Percentiles rank a stretch among this genome's conserved stretches.
phyloP scores from a whole-genome alignment of 768 basidiomycete species.

The Gymnopilus junonius region DNA sequence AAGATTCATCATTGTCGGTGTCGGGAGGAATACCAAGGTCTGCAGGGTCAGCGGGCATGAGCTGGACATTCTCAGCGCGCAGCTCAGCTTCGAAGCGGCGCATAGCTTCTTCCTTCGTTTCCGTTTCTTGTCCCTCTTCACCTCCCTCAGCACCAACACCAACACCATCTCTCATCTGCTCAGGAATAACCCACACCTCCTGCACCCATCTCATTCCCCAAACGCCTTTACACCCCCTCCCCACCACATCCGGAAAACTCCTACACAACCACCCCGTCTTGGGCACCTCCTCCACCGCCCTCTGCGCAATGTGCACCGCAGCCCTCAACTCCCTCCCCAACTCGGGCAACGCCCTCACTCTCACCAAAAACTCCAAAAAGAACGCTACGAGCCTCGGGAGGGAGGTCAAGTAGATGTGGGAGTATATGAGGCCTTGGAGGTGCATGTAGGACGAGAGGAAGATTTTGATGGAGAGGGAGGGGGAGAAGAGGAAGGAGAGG shows the following conservation, averaged over 20 bases:
- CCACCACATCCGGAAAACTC: slow-evolving; percentile 43
- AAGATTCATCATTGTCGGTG: not conserved
- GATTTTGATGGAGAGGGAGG: slow-evolving; percentile 53
- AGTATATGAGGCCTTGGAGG: slow-evolving; percentile 67
- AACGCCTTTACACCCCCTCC: slow-evolving; percentile 16
- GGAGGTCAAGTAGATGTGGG: slow-evolving; percentile 44
- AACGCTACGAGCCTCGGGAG: slow-evolving; percentile 60
- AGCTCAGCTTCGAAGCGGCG: slow-evolving; percentile 8
- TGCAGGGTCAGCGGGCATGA: slow-evolving; percentile 18
- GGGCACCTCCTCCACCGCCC: slow-evolving; percentile 49
- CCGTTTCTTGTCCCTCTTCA: not conserved
- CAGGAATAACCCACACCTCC: slow-evolving; percentile 7
- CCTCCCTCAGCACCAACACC: not conserved
- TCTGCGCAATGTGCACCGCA: slow-evolving; percentile 44
- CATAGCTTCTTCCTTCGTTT: slow-evolving; percentile 1
- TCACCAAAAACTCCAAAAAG: slow-evolving; percentile 64
- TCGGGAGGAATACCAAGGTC: slow-evolving; percentile 13
- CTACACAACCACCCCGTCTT: slow-evolving; percentile 29
- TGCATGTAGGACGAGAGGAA: slow-evolving; percentile 73
- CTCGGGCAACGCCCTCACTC: slow-evolving; percentile 58
- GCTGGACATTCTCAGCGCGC: slow-evolving; percentile 34
- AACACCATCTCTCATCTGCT: not conserved
- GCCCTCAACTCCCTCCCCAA: slow-evolving; percentile 46
- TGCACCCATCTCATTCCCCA: slow-evolving; percentile 24
- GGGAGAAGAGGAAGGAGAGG: slow-evolving; percentile 59